Conservation (phyloP, 2,329 filamentous ascomycete species). For the Talaromyces sp. region DNA sequence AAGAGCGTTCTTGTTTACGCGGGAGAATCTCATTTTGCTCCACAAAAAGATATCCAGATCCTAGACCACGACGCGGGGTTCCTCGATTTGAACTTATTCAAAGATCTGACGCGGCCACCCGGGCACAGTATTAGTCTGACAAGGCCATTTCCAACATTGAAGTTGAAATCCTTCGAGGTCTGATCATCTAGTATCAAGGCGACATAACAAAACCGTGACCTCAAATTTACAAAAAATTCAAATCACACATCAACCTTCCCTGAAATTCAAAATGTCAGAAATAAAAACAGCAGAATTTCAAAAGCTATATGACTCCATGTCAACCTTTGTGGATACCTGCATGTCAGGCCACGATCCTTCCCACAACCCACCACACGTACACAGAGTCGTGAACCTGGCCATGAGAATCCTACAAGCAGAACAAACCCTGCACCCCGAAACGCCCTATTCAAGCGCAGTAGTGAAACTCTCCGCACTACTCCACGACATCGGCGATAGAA, state of each 20-base stretch:
- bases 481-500: constrained; percentile 88
- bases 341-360: constrained; percentile 79
- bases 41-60: not conserved
- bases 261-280: constrained; percentile 11
- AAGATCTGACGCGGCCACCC: too few species aligned
- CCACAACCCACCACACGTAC: constrained; percentile 84
- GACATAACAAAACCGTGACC: not conserved
- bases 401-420: constrained; percentile 64
- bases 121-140: too few species aligned
- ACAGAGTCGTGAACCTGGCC: constrained; percentile 75
- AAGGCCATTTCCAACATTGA: too few species aligned
- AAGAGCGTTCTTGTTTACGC: not conserved
- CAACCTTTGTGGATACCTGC: constrained; percentile 67
- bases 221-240: not conserved
- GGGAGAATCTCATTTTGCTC: not conserved
- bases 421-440: constrained; percentile 30
- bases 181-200: too few species aligned
- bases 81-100: not conserved
- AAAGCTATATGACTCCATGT: constrained; percentile 59
- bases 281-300: constrained; percentile 31
- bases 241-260: not conserved
- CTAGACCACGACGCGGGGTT: not conserved
- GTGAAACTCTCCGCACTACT: constrained; percentile 73
- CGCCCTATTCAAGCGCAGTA: constrained; percentile 54
- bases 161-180: too few species aligned